Conservation (phyloP, 352 stramenopile species). For the Phytopythium ostracodes region DNA sequence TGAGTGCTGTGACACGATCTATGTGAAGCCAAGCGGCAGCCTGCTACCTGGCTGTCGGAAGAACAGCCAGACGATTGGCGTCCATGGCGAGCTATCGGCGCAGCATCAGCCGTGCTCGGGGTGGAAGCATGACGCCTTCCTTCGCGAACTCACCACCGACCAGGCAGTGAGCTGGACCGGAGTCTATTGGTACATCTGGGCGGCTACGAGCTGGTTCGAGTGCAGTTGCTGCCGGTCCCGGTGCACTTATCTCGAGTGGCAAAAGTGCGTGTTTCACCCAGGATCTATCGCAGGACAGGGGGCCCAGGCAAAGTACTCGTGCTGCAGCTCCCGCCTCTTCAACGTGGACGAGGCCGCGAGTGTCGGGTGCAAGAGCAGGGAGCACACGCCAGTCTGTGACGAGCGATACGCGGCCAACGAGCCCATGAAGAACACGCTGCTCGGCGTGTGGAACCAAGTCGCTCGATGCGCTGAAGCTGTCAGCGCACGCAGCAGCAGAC, state of each 20-base stretch:
- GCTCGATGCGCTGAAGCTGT: constrained; percentile 8
- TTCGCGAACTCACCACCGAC: constrained; percentile 32
- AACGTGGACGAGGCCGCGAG: constrained; percentile 37
- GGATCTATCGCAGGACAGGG: constrained; percentile 34
- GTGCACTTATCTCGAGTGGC: constrained; percentile 38
- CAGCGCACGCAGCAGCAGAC: not conserved
- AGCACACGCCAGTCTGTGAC: constrained; percentile 25
- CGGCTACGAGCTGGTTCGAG: constrained; percentile 44
- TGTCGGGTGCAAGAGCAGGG: constrained; percentile 35
- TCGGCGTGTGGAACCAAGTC: constrained; percentile 40
- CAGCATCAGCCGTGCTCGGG: constrained; percentile 31
- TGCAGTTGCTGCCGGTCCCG: constrained; percentile 42
- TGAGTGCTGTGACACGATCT: constrained; percentile 26
- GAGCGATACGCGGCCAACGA: constrained; percentile 5
- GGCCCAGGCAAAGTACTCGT: constrained; percentile 41
- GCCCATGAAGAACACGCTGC: constrained; percentile 16
- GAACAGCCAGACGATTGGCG: constrained; percentile 32
- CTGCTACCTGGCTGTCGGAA: constrained; percentile 26
- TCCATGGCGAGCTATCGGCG: constrained; percentile 47
- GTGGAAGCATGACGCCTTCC: constrained; percentile 46
- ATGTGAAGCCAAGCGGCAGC: not conserved
- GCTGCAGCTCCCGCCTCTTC: constrained; percentile 44
- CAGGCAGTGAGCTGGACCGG: constrained; percentile 51
- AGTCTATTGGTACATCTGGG: constrained; percentile 85
- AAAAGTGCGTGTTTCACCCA: constrained; percentile 44